These are phyloP conservation scores for Tetracladium marchalianum DNA, from an alignment of 495 filamentous ascomycete species.

Conservation along the genomic window DNA sequence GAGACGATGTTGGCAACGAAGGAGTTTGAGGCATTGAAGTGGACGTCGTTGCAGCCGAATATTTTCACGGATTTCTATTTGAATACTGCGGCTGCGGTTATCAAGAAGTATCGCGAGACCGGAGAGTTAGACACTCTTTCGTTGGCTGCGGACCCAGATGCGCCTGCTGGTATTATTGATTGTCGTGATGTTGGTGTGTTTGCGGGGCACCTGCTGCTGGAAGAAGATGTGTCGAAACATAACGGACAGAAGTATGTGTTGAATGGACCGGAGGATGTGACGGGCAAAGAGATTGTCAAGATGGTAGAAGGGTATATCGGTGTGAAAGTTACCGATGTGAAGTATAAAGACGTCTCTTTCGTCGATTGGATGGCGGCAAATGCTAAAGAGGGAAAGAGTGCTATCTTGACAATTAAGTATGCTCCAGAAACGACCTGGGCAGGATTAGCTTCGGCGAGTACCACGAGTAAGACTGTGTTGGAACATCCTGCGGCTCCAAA, in stretches of 20 bases:
- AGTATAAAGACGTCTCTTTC: conserved; percentile 25
- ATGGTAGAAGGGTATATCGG: conserved; percentile 33
- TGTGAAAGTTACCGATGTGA: conserved; percentile 24
- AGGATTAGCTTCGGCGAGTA: conserved; percentile 24
- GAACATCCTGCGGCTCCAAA: no score
- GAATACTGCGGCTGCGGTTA: conserved; percentile 20
- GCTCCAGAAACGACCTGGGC: conserved; percentile 18
- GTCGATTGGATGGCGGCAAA: conserved; percentile 14
- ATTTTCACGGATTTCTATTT: conserved; percentile 23
- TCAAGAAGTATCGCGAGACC: neutral
- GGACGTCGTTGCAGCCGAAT: conserved; percentile 38
- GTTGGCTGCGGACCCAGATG: conserved; percentile 18
- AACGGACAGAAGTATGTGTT: conserved; percentile 32
- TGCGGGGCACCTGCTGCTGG: conserved; percentile 29
- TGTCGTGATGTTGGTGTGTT: conserved; percentile 29
- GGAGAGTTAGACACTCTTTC: neutral
- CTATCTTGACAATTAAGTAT: conserved; percentile 21
- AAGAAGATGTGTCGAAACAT: conserved; percentile 24
- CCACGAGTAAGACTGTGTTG: conserved; percentile 19
- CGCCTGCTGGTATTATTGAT: conserved; percentile 29
- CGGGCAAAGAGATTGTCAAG: conserved; percentile 27
- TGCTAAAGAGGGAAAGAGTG: conserved; percentile 19
- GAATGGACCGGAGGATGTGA: conserved; percentile 34
- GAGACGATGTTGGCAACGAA: conserved; percentile 29
- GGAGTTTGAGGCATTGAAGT: conserved; percentile 30